A percentile compares a stretch with the other conserved stretches of the same genome.
These are phyloP conservation scores for Gnaphalium uliginosum DNA, from an alignment of 129 eudicot species.

Conservation along the genomic window DNA sequence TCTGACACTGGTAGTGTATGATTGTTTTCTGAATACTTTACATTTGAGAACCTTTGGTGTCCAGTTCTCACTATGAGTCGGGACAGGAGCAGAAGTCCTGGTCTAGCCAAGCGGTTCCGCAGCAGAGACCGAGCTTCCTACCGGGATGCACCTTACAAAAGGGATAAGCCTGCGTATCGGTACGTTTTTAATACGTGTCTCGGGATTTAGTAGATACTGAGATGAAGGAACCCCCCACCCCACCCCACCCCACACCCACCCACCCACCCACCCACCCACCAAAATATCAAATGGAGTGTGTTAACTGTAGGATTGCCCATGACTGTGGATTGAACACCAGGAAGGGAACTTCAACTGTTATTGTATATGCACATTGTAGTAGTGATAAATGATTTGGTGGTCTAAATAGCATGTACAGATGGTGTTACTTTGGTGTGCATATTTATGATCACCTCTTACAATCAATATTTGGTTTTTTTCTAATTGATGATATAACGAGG, in stretches of 20 bases:
- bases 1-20: neutral
- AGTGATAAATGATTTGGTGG: conserved; percentile 5
- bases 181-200: conserved; percentile 24
- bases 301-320: conserved; percentile 1
- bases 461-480: conserved; percentile 12
- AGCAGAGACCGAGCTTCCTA: conserved; percentile 54
- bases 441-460: neutral
- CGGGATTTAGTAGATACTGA: neutral
- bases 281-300: conserved; percentile 13
- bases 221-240: neutral
- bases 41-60: neutral
- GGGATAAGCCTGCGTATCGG: conserved; percentile 50
- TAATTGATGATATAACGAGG: neutral
- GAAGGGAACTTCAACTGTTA: conserved; percentile 4
- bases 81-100: conserved; percentile 58
- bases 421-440: neutral
- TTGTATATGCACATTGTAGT: neutral
- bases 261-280: neutral
- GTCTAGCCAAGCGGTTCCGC: conserved; percentile 45
- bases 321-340: neutral
- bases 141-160: conserved; percentile 71
- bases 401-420: neutral
- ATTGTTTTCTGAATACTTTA: conserved; percentile 6
- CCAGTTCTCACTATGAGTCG: conserved; percentile 44
- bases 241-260: neutral